Evolutionary conservation across 2,329 filamentous ascomycete species (phyloP), one percentile per base, ranked within the genome.

Genomic region (Phaeophleospora eucalypticola): DNA sequence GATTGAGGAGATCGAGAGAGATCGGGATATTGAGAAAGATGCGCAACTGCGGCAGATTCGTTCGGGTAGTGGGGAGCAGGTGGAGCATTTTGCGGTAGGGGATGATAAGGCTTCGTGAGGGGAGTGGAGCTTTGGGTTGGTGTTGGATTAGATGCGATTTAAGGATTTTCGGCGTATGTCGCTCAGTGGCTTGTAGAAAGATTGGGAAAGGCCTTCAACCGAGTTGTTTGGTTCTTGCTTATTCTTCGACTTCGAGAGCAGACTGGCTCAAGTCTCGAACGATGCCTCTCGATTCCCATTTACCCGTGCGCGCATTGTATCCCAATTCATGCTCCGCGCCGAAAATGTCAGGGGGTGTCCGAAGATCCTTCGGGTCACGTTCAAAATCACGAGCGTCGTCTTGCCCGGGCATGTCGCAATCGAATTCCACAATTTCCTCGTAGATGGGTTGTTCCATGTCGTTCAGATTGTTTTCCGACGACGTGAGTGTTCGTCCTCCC

Each of bases 1-100:
- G 7, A 50, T 46, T 21, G 46, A 47, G 1, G 46, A 54, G 27
- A 53, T 49, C 9, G 42, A 43, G 32, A 41, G 46, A 33, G 44
- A 53, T 16, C 41, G 48, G 32, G 45, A 52, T 24, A 33, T 49
- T 15, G 52, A 51, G 36, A 51, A 51, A 15, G 43, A 12, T n/a
- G n/a, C n/a, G n/a, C n/a, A 12, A 29, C 7, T 6, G 24, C 24
- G 24, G 6, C 12, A 29, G 24, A 12, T 29, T n/a, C n/a, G n/a
- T n/a, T n/a, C n/a, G n/a, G 24, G 24, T 7, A 12, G 12, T 29
- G 24, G 24, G 24, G 24, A 29, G 24, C 6, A 29, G 12, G 6
- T 29, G 7, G 24, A 29, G 12, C 6, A 12, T 6, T 6, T 29
- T 29, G 24, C 6, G 24, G 24, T 29, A 12, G 24, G 7, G 24